phyloP scores from a whole-genome alignment of 2,329 filamentous ascomycete species.

The Ophiocordyceps camponoti-leonardi region DNA sequence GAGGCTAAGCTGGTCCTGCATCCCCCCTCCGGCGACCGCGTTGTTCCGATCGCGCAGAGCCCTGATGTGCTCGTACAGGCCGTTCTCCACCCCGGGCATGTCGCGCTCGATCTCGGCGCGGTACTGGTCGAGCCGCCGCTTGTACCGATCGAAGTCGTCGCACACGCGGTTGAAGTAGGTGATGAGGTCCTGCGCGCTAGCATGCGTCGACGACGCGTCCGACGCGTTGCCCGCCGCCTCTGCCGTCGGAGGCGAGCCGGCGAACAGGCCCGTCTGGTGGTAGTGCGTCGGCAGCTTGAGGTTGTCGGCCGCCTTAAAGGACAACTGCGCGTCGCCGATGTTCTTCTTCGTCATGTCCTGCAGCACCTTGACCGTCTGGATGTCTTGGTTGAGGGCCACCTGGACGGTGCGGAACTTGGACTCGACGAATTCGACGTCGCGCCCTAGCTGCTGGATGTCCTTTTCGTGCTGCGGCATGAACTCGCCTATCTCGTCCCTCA shows the following conservation, averaged over 20 bases:
- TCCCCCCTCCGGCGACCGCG: slow-evolving; percentile 8
- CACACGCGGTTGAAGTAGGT: slow-evolving; percentile 27
- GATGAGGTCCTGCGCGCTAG: slow-evolving; percentile 24
- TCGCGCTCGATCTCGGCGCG: slow-evolving; percentile 28
- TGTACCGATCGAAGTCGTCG: slow-evolving; percentile 24
- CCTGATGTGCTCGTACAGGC: slow-evolving; percentile 25
- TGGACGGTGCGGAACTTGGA: slow-evolving; percentile 28
- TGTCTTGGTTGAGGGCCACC: slow-evolving; percentile 34
- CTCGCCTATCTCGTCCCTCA: slow-evolving; percentile 59
- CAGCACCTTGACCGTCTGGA: slow-evolving; percentile 47
- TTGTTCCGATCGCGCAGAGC: slow-evolving; percentile 16
- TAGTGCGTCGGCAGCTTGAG: slow-evolving; percentile 49
- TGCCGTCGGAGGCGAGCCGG: slow-evolving; percentile 12
- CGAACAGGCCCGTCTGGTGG: slow-evolving; percentile 28
- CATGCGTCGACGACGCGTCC: slow-evolving; percentile 17
- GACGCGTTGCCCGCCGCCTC: slow-evolving; percentile 9
- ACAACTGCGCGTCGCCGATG: slow-evolving; percentile 51
- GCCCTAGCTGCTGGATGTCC: slow-evolving; percentile 27
- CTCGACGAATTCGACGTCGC: slow-evolving; percentile 31
- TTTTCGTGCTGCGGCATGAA: slow-evolving; percentile 40
- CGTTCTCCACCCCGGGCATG: slow-evolving; percentile 29
- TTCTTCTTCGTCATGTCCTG: slow-evolving; percentile 41
- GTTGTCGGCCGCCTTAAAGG: slow-evolving; percentile 59
- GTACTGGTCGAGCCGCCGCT: slow-evolving; percentile 24
- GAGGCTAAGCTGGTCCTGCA: slow-evolving; percentile 21